Evolutionary conservation across 768 basidiomycete species (phyloP), one percentile per base, ranked within the genome.

Genomic region (Mycena albidolilacea): DNA sequence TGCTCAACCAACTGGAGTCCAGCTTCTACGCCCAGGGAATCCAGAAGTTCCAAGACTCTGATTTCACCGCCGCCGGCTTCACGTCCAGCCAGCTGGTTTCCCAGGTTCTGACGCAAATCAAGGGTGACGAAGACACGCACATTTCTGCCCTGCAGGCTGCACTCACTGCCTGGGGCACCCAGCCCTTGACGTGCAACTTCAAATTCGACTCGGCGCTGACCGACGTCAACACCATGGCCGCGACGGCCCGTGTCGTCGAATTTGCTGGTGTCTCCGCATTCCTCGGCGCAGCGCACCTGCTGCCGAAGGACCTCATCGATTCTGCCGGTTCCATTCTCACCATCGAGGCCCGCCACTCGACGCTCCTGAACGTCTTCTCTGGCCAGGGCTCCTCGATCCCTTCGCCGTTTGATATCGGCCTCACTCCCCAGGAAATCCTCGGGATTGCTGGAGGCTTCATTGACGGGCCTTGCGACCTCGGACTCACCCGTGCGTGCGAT

Each of bases 261-360:
- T 86, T 89, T 70, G 86, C 93, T 52, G 95, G 95, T 62, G 93
- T 95, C 44, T 80, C 84, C n/a, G 94, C 93, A 5, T 95, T 94
- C 82, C 88, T 94, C 37, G 94, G 94, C 69, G 94, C 89, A 62
- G 90, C 92, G 8, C 85, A 87, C 68, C 86, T 93, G 52, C 72
- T 95, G 52, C 52, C 37, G 79, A 82, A 11, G 17, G 35, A 73
- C 90, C 91, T 95, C 68, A 82, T 93, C 63, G 86, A 87, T 66
- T 85, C 89, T 14, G 93, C 93, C 38, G 92, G 86, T 10, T 89
- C 90, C 35, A 95, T 95, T 78, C 77, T 93, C 80, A 92, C 94
- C 43, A 85, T 94, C 63, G 95, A 96, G 78, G 91, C 93, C n/a
- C 91, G 95, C 57, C 95, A 96, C 77, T 90, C 92, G 79, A 91